Evolutionary conservation across 805 yeast species (phyloP).

Genomic region (Pichia exigua): DNA sequence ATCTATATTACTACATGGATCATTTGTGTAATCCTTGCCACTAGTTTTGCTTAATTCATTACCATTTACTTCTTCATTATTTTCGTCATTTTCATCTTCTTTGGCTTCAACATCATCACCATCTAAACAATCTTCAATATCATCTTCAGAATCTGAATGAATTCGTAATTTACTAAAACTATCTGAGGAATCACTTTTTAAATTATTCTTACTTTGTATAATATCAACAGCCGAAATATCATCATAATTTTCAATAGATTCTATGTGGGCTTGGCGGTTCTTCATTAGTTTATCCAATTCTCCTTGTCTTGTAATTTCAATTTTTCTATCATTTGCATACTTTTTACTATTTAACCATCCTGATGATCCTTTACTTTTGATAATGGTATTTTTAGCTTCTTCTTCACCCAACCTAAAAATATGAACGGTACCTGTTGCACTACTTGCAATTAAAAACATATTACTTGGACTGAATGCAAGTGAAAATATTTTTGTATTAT

Average conservation of each 20-base stretch:
- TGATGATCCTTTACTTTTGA: constrained; percentile 7
- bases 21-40: background rate
- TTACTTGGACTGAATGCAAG: constrained; percentile 74
- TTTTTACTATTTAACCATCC: constrained; percentile 10
- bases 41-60: background rate
- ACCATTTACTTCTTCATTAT: constrained; percentile 21
- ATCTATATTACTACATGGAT: background rate
- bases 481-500: constrained; percentile 80
- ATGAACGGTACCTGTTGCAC: constrained; percentile 91
- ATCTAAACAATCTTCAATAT: constrained; percentile 17
- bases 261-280: constrained; percentile 11
- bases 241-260: background rate
- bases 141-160: constrained; percentile 31
- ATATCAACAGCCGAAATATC: background rate
- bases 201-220: background rate
- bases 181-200: background rate
- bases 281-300: constrained; percentile 11
- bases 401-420: constrained; percentile 66
- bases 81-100: background rate
- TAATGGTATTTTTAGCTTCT: constrained; percentile 28
- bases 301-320: constrained; percentile 10
- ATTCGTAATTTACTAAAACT: constrained; percentile 3
- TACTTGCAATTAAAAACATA: constrained; percentile 69
- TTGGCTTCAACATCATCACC: constrained; percentile 13
- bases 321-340: constrained; percentile 3